A percentile compares a stretch with the other conserved stretches of the same genome.
Conservation (phyloP, 1,139 yeast species). For the Pichia cactophila region DNA sequence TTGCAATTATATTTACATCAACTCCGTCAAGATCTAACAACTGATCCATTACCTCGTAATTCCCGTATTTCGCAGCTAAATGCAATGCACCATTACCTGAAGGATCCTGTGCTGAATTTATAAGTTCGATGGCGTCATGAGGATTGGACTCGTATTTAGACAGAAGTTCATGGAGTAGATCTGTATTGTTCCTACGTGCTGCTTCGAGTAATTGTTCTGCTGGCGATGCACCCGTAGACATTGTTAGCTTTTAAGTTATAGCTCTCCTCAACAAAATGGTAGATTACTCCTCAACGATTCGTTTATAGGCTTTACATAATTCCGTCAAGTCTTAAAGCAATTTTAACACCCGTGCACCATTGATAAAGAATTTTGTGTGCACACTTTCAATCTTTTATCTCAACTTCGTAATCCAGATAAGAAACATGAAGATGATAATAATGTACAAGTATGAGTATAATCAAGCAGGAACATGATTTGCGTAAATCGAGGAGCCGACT, state of each 20-base stretch:
- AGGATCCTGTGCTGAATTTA: slow-evolving; percentile 69
- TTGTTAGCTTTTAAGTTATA: slow-evolving; percentile 6
- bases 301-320: background rate
- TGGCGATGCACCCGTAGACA: slow-evolving; percentile 57
- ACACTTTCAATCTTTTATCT: too few relatives aligned
- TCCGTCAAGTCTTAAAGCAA: background rate
- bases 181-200: slow-evolving; percentile 81
- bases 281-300: too few relatives aligned
- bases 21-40: slow-evolving; percentile 85
- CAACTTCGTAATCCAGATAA: too few relatives aligned
- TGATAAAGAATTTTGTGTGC: too few relatives aligned
- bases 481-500: slow-evolving; percentile 11
- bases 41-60: slow-evolving; percentile 78
- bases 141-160: slow-evolving; percentile 38
- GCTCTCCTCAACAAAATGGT: background rate
- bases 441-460: too few relatives aligned
- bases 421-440: too few relatives aligned
- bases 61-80: slow-evolving; percentile 71
- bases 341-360: too few relatives aligned
- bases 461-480: too few relatives aligned
- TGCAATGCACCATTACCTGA: slow-evolving; percentile 81
- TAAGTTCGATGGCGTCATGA: slow-evolving; percentile 45
- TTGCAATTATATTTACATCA: slow-evolving; percentile 75
- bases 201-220: slow-evolving; percentile 80
- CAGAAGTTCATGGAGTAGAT: slow-evolving; percentile 55